Evolutionary conservation across 306 rosid genomes (phyloP).

Genomic region (Ochetophila trinervis): DNA sequence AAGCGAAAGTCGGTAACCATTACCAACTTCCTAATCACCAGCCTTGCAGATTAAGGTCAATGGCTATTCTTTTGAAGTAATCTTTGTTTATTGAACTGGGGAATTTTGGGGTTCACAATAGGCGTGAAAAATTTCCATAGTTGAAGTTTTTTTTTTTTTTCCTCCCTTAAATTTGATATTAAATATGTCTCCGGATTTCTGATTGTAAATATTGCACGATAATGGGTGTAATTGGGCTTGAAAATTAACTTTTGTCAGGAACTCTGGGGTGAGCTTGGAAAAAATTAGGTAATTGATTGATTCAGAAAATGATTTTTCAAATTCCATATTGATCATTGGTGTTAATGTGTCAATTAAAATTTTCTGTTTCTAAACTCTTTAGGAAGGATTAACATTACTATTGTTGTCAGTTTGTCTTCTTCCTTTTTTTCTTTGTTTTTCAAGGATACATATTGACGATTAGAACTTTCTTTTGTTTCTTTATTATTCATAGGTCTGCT

Average conservation of each 20-base stretch:
- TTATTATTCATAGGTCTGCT: conserved; percentile 59
- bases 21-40: conserved; percentile 1
- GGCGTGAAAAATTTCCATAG: conserved; percentile 3
- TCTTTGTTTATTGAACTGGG: conserved; percentile 12
- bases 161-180: too few species aligned
- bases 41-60: conserved; percentile 22
- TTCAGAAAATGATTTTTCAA: not conserved
- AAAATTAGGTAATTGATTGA: not conserved
- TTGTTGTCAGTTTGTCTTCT: not conserved
- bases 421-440: conserved; percentile 1
- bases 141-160: too few species aligned
- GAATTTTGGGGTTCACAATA: not conserved
- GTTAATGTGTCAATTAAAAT: not conserved
- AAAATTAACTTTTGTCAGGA: not conserved
- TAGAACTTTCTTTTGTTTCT: conserved; percentile 28
- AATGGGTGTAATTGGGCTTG: not conserved
- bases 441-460: conserved; percentile 15
- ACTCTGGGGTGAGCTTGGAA: not conserved
- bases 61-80: not conserved
- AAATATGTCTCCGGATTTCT: not conserved
- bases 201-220: not conserved
- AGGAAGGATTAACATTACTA: not conserved
- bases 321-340: not conserved
- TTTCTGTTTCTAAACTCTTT: not conserved
- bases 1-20: not conserved